Conservation (phyloP, 257 asterid species). For the Rauvolfia tetraphylla region DNA sequence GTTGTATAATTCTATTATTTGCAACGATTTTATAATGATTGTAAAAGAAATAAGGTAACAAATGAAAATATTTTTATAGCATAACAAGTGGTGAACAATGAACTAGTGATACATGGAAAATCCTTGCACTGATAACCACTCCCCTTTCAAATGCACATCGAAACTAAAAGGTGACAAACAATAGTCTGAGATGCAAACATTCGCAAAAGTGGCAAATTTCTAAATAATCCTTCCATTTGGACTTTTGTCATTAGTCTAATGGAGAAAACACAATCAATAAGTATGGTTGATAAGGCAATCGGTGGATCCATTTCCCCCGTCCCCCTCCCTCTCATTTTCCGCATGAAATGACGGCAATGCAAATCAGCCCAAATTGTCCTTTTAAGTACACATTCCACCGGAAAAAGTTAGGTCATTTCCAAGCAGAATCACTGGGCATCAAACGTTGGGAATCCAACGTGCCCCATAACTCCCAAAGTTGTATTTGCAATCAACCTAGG, state of each 20-base stretch:
- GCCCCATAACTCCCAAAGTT: slow-evolving; percentile 32
- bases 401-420: slow-evolving; percentile 33
- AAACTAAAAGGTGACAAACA: neutral
- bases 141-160: too few species aligned
- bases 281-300: neutral
- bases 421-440: slow-evolving; percentile 3
- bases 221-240: neutral
- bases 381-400: neutral
- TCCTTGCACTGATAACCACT: too few species aligned
- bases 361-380: neutral
- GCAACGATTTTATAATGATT: too few species aligned
- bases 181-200: neutral
- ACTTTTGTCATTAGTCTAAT: neutral
- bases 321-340: neutral
- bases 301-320: neutral
- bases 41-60: too few species aligned
- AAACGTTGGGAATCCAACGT: slow-evolving; percentile 41
- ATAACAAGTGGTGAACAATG: too few species aligned
- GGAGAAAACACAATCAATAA: neutral
- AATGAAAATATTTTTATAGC: too few species aligned
- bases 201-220: neutral
- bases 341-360: neutral
- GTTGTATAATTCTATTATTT: too few species aligned
- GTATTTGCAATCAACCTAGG: neutral
- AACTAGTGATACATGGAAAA: too few species aligned